Base-by-base conservation (phyloP, 1,284 basidiomycete genomes). In the Rhodotorula mucilaginosa region DNA sequence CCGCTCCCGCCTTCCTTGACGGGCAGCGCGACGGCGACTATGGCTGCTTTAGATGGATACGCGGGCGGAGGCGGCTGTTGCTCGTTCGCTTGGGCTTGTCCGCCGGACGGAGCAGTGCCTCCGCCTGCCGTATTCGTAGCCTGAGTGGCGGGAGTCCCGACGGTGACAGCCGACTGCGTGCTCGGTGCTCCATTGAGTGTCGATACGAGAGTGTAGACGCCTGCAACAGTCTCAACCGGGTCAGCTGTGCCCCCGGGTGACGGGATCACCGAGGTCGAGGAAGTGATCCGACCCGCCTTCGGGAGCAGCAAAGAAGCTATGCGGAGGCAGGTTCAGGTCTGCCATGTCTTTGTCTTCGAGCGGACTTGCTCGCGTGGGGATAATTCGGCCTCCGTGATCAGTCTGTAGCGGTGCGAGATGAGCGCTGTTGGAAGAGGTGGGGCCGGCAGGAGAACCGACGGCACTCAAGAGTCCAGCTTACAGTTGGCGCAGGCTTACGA, bases 11-110 rank as follows among this genome's bases (percentile, higher is more conserved):
- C 52, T 5, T 88, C 90, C 16, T 83, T 76, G 18, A 84, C 78
- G 26, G 86, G 87, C 79, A 88, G 90, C 70, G 85, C 85, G 67
- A 92, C 84, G 44, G 85, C 83, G 68, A 89, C 83, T 18, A 84
- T 84, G 58, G 88, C 87, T 47, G 91, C 83, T 39, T 83, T 85
- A 62, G 90, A 87, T 10, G 89, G 87, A 79, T 85, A 87, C 34
- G 83, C 66, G n/a, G 83, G 78, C 13, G 84, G 82, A 39, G 86
- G 82, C 31, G 84, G 82, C 23, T 59, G 54, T 46, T 59, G 71
- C 10, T 67, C 71, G 19, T 49, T 44, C 1, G 62, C 31, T 0
- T 44, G 26, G 13, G 54, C n/a, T 29, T 56, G 54, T 10, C 49
- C 49, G 15, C 54, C 54, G 2, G 26, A 16, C 54, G n/a, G 54